Evolutionary conservation across 2,329 filamentous ascomycete genomes (phyloP), one percentile per base, ranked within the genome.

Genomic region (Clonostachys byssicola): DNA sequence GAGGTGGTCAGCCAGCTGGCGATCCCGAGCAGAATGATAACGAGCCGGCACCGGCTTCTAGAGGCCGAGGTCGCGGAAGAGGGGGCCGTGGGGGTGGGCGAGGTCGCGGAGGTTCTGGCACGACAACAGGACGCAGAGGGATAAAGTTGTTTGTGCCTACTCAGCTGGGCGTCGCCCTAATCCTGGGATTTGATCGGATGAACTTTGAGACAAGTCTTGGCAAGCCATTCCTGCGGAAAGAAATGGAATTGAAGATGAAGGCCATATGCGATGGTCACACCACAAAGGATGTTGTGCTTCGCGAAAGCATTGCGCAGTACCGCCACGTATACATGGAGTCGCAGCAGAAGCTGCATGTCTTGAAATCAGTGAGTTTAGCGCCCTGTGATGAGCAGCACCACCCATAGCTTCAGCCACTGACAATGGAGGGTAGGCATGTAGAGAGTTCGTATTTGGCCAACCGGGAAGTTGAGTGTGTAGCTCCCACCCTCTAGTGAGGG

Each of bases 221-320:
- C 63, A 97, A 97, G 67, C 94, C 94, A 1, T 97, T 97, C 62
- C 73, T 99, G 50, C 85, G 94, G 48, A 97, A 97, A 67, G 91
- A 99, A 74, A 96, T 96, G 90, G 94, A 99, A 68, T 71, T 90
- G 51, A 89, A 91, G 64, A 96, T 99, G 92, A 94, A 92, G 63
- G 89, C 89, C 49, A 96, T 99, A 48, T 97, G 94, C 67, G 91
- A 92, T 50, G 94, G 94, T 23, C 83, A 81, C 45, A 87, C 83
- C 53, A 88, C 85, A 34, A 86, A 83, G 59, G 77, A 80, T 46
- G 79, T 81, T 17, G 89, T 99, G 42, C 78, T 99, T 40, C 77
- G 84, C 47, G 86, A 95, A 64, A 96, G 88, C 62, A 73, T 99
- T 47, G 80, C 85, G 51, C 89, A 94, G 71, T 99, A 97, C 65